phyloP scores from a whole-genome alignment of 1,284 basidiomycete genomes.

The Ganoderma multipileum region DNA sequence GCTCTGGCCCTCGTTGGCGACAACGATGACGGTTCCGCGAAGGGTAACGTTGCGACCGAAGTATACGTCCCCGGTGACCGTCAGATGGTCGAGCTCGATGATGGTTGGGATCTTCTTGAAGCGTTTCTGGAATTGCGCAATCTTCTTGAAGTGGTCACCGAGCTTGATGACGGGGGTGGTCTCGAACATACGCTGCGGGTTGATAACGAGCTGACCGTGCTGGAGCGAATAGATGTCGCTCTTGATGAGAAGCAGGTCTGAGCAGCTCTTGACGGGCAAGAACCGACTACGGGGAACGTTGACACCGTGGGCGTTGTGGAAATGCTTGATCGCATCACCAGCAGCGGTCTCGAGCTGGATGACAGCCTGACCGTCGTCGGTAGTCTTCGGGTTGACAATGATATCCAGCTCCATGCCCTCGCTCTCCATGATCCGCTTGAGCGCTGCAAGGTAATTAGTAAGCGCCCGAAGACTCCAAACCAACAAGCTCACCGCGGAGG shows the following conservation, averaged over 20 bases:
- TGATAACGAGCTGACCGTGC: conserved; percentile 95
- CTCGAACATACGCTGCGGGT: conserved; percentile 89
- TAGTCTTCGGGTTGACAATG: conserved; percentile 93
- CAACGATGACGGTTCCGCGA: conserved; percentile 83
- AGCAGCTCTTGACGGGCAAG: conserved; percentile 95
- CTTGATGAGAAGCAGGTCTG: conserved; percentile 94
- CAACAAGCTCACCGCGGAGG: conserved; percentile 63
- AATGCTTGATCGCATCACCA: conserved; percentile 98
- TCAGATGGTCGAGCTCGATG: conserved; percentile 94
- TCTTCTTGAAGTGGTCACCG: conserved; percentile 94
- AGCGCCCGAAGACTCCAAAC: conserved; percentile 46
- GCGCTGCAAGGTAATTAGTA: conserved; percentile 36
- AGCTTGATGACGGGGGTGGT: conserved; percentile 98
- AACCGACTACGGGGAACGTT: conserved; percentile 98
- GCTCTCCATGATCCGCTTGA: conserved; percentile 94
- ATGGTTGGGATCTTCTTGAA: conserved; percentile 98
- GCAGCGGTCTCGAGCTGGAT: conserved; percentile 93
- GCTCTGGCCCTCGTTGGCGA: conserved; percentile 57
- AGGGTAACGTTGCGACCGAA: conserved; percentile 94
- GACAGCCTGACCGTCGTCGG: conserved; percentile 89
- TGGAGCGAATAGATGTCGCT: conserved; percentile 95
- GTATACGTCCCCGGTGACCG: conserved; percentile 95
- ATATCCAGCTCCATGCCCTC: conserved; percentile 93
- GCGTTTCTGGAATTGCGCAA: conserved; percentile 95
- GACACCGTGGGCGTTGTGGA: conserved; percentile 93